These are phyloP conservation scores for Bryoerythrophyllum caledonicum DNA, from an alignment of 225 moss, liverwort and hornwort genomes.

Conservation along the genomic window DNA sequence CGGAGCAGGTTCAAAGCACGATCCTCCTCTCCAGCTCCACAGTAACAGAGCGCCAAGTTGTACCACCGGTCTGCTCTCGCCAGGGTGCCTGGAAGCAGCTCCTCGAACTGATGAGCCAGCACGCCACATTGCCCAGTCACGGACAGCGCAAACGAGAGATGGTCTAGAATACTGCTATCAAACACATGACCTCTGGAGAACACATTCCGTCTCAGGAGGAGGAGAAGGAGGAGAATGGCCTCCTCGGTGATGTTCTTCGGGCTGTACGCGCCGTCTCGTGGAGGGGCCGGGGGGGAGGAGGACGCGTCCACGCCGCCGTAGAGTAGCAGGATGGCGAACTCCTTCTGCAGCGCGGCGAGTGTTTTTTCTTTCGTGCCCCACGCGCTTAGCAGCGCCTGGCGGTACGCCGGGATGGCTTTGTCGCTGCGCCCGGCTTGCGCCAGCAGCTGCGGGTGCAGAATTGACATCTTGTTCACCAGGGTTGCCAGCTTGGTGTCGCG, in stretches of 20 bases:
- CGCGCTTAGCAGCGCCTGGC: conserved; percentile 69
- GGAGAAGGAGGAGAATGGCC: conserved; percentile 75
- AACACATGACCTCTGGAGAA: conserved; percentile 31
- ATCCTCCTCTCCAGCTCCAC: conserved; percentile 69
- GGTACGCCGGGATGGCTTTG: conserved; percentile 76
- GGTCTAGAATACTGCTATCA: conserved; percentile 79
- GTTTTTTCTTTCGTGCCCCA: conserved; percentile 52
- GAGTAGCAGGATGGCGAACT: conserved; percentile 79
- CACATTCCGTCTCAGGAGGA: conserved; percentile 58
- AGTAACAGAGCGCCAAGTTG: conserved; percentile 82
- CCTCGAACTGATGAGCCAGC: conserved; percentile 86
- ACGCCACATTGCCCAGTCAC: conserved; percentile 71
- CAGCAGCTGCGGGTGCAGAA: conserved; percentile 68
- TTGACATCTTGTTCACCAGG: conserved; percentile 56
- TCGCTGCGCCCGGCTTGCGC: conserved; percentile 60
- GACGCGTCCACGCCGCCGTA: conserved; percentile 81
- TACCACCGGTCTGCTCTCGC: conserved; percentile 90
- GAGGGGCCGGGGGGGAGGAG: conserved; percentile 41
- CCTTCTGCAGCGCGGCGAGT: conserved; percentile 68
- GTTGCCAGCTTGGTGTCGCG: conserved; percentile 49
- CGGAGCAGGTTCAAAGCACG: conserved; percentile 77
- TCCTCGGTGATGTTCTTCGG: conserved; percentile 82
- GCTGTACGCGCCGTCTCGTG: conserved; percentile 67
- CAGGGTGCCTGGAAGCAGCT: conserved; percentile 83
- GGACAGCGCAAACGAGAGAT: conserved; percentile 89